Evolutionary conservation across 768 basidiomycete species (phyloP).

Genomic region (Amanita fuliginea): DNA sequence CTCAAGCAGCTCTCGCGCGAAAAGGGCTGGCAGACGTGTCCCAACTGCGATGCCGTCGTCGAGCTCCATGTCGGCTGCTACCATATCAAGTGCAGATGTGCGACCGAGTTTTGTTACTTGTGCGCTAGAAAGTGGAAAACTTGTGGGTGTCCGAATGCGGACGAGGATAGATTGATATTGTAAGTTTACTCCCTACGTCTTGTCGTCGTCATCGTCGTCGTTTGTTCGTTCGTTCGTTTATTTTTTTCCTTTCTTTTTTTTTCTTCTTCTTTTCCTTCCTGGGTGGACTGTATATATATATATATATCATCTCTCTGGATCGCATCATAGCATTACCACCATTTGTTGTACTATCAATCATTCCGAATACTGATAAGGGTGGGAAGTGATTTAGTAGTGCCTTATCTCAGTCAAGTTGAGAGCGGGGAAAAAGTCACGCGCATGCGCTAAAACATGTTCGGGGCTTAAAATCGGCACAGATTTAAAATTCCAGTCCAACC

Average conservation of each 20-base stretch:
- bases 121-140: conserved; percentile 54
- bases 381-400: neutral
- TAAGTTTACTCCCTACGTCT: conserved; percentile 19
- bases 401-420: too few species aligned
- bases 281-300: neutral
- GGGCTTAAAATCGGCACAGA: too few species aligned
- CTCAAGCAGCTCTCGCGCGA: conserved; percentile 33
- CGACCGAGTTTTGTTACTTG: conserved; percentile 51
- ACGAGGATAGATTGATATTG: conserved; percentile 32
- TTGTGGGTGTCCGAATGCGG: conserved; percentile 55
- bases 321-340: too few species aligned
- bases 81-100: conserved; percentile 56
- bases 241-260: too few species aligned
- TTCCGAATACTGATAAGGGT: too few species aligned
- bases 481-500: too few species aligned
- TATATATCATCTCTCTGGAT: too few species aligned
- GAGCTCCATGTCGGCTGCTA: conserved; percentile 49
- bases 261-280: neutral
- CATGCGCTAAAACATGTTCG: too few species aligned
- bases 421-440: too few species aligned
- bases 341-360: too few species aligned
- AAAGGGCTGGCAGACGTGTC: conserved; percentile 53
- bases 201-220: neutral
- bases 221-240: too few species aligned
- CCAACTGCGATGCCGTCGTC: conserved; percentile 42